Conservation (phyloP, 2,329 filamentous ascomycete genomes). For the Colletotrichum euphorbiae region DNA sequence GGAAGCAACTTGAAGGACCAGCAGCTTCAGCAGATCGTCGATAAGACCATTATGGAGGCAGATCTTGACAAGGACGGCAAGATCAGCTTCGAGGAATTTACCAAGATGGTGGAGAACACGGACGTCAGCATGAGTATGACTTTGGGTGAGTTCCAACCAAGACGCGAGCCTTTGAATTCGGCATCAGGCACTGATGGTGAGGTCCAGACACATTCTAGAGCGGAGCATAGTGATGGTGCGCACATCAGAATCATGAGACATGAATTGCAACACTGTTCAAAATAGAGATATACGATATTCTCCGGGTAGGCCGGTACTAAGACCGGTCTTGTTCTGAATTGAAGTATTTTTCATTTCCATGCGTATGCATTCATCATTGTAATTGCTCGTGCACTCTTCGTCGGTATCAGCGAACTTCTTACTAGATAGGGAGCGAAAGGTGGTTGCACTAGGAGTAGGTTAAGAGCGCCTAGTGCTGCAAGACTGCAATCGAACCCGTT, state of each 20-base stretch:
- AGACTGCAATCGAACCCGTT: no score
- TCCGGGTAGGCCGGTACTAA: conserved; percentile 1
- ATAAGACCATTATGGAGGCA: conserved; percentile 99
- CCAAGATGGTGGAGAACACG: conserved; percentile 98
- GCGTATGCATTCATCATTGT: no score
- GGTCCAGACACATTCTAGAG: conserved; percentile 36
- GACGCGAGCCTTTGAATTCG: neutral
- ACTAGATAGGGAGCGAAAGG: no score
- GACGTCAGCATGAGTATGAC: conserved; percentile 82
- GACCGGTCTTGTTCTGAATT: conserved; percentile 22
- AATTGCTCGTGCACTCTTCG: no score
- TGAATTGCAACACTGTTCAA: conserved; percentile 37
- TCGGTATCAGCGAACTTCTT: no score
- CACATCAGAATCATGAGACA: conserved; percentile 37
- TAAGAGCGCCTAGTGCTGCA: no score
- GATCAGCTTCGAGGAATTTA: conserved; percentile 99
- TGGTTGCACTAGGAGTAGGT: no score
- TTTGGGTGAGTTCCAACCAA: conserved; percentile 63
- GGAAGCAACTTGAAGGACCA: conserved; percentile 99
- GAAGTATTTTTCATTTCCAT: conserved; percentile 20
- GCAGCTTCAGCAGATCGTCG: conserved; percentile 98
- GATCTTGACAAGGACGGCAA: conserved; percentile 96
- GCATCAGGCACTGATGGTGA: conserved; percentile 12
- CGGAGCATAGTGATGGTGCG: conserved; percentile 11
- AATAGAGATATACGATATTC: conserved; percentile 32